Evolutionary conservation across 208 protist genomes (phyloP).

Genomic region (Acanthamoeba sp.): DNA sequence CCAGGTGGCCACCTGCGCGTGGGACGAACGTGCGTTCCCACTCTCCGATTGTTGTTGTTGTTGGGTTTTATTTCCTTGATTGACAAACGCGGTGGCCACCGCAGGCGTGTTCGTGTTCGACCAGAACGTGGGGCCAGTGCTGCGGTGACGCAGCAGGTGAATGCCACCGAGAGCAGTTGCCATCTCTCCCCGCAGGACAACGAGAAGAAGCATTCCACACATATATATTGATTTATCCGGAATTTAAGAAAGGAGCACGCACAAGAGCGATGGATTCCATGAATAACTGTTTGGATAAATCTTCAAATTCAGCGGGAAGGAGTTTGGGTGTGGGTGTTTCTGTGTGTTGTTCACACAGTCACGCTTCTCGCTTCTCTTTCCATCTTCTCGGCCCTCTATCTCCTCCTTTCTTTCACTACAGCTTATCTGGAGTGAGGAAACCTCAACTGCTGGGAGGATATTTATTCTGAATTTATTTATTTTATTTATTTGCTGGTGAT

Average conservation of each 20-base stretch:
- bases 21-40: slow-evolving; percentile 81
- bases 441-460: too few species aligned
- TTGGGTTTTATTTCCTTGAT: too few species aligned
- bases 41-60: too few species aligned
- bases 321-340: neutral
- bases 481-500: neutral
- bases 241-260: neutral
- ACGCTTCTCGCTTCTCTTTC: slow-evolving; percentile 47
- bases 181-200: too few species aligned
- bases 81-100: too few species aligned
- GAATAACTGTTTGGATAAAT: neutral
- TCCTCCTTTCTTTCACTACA: neutral
- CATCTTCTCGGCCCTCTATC: neutral
- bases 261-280: neutral
- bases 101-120: slow-evolving; percentile 64
- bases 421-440: neutral
- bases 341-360: neutral
- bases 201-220: too few species aligned
- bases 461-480: neutral
- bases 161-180: too few species aligned
- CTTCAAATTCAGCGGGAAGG: neutral
- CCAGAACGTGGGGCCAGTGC: slow-evolving; percentile 3
- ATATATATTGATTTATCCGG: too few species aligned
- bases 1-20: slow-evolving; percentile 84
- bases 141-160: slow-evolving; percentile 23